Base-by-base conservation (phyloP, 257 asterid species). In the Leonotis leonurus region DNA sequence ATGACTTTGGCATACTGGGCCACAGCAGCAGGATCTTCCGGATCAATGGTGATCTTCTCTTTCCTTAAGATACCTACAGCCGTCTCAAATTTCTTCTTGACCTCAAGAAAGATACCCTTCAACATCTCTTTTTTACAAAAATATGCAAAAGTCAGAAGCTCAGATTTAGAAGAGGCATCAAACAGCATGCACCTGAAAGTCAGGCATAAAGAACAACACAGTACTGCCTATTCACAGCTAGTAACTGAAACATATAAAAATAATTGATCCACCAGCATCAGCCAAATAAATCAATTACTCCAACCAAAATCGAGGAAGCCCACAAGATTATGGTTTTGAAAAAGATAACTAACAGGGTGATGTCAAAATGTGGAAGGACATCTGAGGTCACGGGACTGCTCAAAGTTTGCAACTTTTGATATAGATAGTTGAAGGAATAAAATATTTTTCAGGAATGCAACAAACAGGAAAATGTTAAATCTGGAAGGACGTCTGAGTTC, bases 31-130 rank as follows among this genome's bases (percentile, higher is more conserved):
- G 99, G 83, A 77, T 93, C 91, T 40, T 87, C 83, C 18, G 97
- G 96, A 46, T 81, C 90, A n/a, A 93, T 81, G 57, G 94, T 87
- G 75, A 93, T 89, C 86, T 89, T 89, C 81, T 93, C 97, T 70
- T 79, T 82, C 49, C 80, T 80, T 2, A 93, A 84, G 71, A 93
- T 37, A 32, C 87, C 94, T 6, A 89, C 36, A 49, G 97, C 97
- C 41, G 95, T 89, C 77, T 93, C 97, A 60, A 81, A 88, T 69
- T 93, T 93, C 56, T 86, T 93, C 86, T 85, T 89, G 48, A 93
- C 87, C 68, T 93, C 97, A 17, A 83, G 86, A 71, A 93, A 93
- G 39, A 89, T 82, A 72, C 87, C 85, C 94, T 93, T 93, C 91
- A 93, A 79, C 87, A 89, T 58, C 75, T 93, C 99, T 93, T 75